Conservation (phyloP, 306 rosid genomes). For the Oemleria cerasiformis region DNA sequence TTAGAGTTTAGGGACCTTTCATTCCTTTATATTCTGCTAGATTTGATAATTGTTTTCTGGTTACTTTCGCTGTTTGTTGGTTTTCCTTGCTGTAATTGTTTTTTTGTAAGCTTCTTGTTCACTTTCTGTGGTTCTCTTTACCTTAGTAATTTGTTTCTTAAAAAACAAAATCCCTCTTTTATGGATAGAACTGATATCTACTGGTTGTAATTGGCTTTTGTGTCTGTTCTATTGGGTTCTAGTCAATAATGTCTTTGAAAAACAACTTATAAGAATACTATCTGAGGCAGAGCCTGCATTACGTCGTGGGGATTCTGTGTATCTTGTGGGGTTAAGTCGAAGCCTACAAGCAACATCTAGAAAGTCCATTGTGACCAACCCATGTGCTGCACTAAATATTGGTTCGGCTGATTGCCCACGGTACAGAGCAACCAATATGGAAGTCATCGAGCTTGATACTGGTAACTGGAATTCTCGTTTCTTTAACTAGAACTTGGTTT, state of each 20-base stretch:
- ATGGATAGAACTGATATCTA: too few relatives aligned
- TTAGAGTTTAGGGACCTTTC: too few relatives aligned
- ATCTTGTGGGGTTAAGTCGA: slow-evolving; percentile 93
- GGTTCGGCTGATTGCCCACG: slow-evolving; percentile 90
- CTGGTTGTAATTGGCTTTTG: background rate
- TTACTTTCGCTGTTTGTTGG: too few relatives aligned
- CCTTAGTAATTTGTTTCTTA: too few relatives aligned
- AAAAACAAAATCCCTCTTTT: too few relatives aligned
- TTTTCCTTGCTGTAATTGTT: too few relatives aligned
- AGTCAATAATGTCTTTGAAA: background rate
- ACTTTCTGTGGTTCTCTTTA: too few relatives aligned
- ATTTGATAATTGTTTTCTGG: too few relatives aligned
- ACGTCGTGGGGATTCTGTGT: slow-evolving; percentile 88
- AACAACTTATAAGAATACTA: slow-evolving; percentile 5
- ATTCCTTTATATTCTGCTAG: too few relatives aligned
- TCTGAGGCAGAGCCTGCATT: slow-evolving; percentile 72
- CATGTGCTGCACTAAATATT: slow-evolving; percentile 89
- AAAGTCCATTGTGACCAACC: slow-evolving; percentile 91
- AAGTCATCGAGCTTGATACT: slow-evolving; percentile 96
- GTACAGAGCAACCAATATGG: slow-evolving; percentile 94
- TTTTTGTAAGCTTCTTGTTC: too few relatives aligned
- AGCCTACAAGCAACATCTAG: slow-evolving; percentile 99
- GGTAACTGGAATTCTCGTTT: slow-evolving; percentile 41
- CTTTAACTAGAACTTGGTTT: slow-evolving; percentile 10
- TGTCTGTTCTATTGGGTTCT: background rate